Percentiles rank a stretch among this genome's conserved stretches.
Evolutionary conservation across 495 filamentous ascomycete species (phyloP).

Genomic region (Penicillium canescens): DNA sequence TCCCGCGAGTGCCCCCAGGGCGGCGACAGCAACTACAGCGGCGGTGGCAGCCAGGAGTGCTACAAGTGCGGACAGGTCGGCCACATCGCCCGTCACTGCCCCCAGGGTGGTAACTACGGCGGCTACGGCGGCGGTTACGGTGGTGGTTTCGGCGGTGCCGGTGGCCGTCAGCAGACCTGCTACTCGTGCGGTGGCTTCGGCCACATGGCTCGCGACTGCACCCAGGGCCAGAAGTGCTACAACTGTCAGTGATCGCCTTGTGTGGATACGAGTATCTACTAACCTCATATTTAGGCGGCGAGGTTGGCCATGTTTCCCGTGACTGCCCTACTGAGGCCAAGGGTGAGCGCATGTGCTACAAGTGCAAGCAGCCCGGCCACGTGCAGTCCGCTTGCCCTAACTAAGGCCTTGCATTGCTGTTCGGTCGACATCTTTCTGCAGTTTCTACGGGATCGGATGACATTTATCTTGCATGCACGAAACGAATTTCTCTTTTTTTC

Average conservation of each 20-base stretch:
- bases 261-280: neutral
- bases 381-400: constrained; percentile 91
- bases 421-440: constrained; percentile 28
- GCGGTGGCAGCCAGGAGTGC: constrained; percentile 71
- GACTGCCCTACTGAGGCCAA: constrained; percentile 90
- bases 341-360: constrained; percentile 96
- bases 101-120: constrained; percentile 59
- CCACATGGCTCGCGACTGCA: constrained; percentile 97
- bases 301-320: constrained; percentile 89
- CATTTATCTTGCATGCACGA: constrained; percentile 14
- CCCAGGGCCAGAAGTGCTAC: constrained; percentile 99
- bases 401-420: constrained; percentile 34
- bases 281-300: constrained; percentile 56
- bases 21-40: constrained; percentile 48
- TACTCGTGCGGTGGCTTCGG: constrained; percentile 97
- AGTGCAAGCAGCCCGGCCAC: constrained; percentile 98
- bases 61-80: constrained; percentile 99
- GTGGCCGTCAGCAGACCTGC: constrained; percentile 65
- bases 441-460: constrained; percentile 9
- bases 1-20: constrained; percentile 83
- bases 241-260: constrained; percentile 65
- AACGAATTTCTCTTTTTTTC: constrained; percentile 13
- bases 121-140: constrained; percentile 51
- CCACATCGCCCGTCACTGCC: constrained; percentile 96
- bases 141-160: constrained; percentile 40